Conservation (phyloP, 805 yeast species). For the Ogataea pilisensis region DNA sequence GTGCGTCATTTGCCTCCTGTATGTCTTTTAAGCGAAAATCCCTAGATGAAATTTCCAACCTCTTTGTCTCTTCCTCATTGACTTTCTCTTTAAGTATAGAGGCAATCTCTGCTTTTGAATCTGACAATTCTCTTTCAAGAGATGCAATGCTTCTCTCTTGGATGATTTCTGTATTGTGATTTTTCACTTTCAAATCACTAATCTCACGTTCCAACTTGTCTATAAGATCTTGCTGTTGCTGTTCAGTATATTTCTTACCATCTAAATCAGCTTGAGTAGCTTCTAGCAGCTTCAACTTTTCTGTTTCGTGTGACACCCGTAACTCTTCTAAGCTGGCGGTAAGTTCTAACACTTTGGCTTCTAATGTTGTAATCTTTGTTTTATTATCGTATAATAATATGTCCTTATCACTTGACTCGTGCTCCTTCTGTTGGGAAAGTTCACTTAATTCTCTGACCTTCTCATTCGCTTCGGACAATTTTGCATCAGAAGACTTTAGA, state of each 20-base stretch:
- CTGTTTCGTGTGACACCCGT: not conserved
- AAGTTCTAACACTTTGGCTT: not conserved
- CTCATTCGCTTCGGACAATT: not conserved
- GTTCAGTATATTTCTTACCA: conserved; percentile 13
- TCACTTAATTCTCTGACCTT: not conserved
- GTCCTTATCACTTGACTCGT: not conserved
- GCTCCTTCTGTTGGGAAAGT: not conserved
- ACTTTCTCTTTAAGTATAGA: not conserved
- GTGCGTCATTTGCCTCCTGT: not conserved
- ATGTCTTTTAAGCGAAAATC: not conserved
- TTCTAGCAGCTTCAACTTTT: conserved; percentile 1
- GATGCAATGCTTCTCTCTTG: not conserved
- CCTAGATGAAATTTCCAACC: not conserved
- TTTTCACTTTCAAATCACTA: too few relatives aligned
- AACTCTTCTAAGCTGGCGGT: not conserved
- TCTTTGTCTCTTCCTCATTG: not conserved
- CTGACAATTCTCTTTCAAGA: too few relatives aligned
- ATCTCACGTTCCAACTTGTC: conserved; percentile 6
- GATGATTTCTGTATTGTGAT: too few relatives aligned
- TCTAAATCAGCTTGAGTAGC: conserved; percentile 31
- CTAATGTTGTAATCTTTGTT: not conserved
- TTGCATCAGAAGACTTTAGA: not conserved
- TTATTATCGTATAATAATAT: too few relatives aligned
- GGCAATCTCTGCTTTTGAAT: not conserved
- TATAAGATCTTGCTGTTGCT: conserved; percentile 7